phyloP scores from a whole-genome alignment of 257 asterid genomes.

The Leptodermis oblonga region DNA sequence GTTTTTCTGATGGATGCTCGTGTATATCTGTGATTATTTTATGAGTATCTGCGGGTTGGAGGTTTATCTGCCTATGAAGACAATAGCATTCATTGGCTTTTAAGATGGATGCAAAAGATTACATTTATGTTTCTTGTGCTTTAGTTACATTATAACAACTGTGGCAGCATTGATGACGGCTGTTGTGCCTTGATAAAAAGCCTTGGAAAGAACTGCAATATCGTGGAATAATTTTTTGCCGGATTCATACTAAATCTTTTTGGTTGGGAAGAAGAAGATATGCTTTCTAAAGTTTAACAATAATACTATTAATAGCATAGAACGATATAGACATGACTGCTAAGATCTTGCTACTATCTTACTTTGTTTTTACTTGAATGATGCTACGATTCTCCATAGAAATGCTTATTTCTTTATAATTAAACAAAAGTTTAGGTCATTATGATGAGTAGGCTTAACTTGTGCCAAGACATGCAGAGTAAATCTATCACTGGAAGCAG shows the following conservation, averaged over 20 bases:
- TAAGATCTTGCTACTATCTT: too few species aligned
- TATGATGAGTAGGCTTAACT: neutral
- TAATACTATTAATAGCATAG: too few species aligned
- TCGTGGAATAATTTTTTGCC: conserved; percentile 71
- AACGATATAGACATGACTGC: too few species aligned
- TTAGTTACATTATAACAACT: conserved; percentile 71
- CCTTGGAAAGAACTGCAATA: conserved; percentile 49
- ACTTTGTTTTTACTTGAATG: too few species aligned
- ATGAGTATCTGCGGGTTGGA: conserved; percentile 57
- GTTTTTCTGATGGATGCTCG: conserved; percentile 31
- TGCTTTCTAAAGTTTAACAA: too few species aligned
- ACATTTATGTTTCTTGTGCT: conserved; percentile 53
- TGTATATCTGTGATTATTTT: conserved; percentile 42
- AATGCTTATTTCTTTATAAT: too few species aligned
- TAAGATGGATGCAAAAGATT: conserved; percentile 48
- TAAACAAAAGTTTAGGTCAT: too few species aligned
- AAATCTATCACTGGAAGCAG: neutral
- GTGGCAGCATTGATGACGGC: conserved; percentile 55
- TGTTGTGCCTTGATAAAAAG: conserved; percentile 30
- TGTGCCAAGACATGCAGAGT: neutral
- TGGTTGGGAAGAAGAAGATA: conserved; percentile 48
- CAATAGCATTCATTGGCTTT: conserved; percentile 56
- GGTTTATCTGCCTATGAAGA: conserved; percentile 46
- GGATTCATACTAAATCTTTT: conserved; percentile 62
- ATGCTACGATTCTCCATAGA: too few species aligned